These are phyloP conservation scores for Fomitopsis serialis DNA, from an alignment of 768 basidiomycete species.

Conservation along the genomic window DNA sequence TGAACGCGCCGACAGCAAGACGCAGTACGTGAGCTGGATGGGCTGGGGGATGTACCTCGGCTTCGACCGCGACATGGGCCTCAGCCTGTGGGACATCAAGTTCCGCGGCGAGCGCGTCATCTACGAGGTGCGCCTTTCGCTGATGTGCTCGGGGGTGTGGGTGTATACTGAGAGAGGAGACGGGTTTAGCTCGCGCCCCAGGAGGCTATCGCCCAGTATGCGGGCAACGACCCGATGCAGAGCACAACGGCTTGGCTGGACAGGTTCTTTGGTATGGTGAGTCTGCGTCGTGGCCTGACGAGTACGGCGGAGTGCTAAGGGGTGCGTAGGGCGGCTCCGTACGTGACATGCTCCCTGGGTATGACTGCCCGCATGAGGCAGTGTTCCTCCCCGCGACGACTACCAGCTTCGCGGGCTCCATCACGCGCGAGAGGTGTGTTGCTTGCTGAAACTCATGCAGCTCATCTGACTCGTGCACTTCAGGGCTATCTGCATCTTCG, in stretches of 20 bases:
- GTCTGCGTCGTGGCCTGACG: background rate
- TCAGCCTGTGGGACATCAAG: constrained; percentile 54
- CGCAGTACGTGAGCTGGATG: constrained; percentile 63
- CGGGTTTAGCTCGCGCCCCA: constrained; percentile 45
- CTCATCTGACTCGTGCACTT: too few species aligned
- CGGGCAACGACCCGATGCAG: constrained; percentile 59
- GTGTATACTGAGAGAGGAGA: background rate
- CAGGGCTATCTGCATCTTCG: constrained; percentile 59
- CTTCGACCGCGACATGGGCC: constrained; percentile 64
- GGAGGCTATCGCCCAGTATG: constrained; percentile 59
- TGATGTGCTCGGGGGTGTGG: background rate
- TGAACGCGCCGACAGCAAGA: too few species aligned
- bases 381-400: constrained; percentile 56
- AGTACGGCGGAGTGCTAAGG: background rate
- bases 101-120: constrained; percentile 56
- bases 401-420: constrained; percentile 37
- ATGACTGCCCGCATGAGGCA: constrained; percentile 63
- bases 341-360: constrained; percentile 60
- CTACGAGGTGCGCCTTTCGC: constrained; percentile 41
- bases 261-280: constrained; percentile 54
- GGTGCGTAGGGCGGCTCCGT: constrained; percentile 33
- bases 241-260: constrained; percentile 59
- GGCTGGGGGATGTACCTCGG: constrained; percentile 57
- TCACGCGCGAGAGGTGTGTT: constrained; percentile 30
- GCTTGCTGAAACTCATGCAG: too few species aligned